Base-by-base conservation (phyloP, 441 rosid genomes). In the Croton setiger region DNA sequence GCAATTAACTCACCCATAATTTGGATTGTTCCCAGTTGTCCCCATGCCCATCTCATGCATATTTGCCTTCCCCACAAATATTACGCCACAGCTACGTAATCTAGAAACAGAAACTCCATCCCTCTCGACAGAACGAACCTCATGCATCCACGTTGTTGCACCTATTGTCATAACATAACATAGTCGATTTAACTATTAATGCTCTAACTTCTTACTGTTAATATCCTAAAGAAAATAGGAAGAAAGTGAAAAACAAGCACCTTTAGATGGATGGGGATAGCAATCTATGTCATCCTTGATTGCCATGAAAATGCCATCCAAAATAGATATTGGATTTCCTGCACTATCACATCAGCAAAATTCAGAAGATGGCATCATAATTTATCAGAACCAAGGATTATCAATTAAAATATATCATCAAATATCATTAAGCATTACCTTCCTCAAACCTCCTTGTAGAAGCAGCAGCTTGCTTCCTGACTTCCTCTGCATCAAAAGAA, bases 1-100 rank as follows among this genome's bases (percentile, higher is more conserved):
- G 68, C 54, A 66, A 74, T 49, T 68, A 71, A 63, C 84, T 85
- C 67, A 92, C 98, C 96, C 98, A 56, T 90, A 88, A 78, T 87
- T 90, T 21, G 96, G 80, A 85, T 90, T 92, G 79, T 90, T 88
- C 73, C 98, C 96, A 14, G 93, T 89, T 15, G 95, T 86, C 9
- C 98, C 98, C 96, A 92, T 84, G 79, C 98, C 93, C 67, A 88
- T 13, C 76, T 92, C 96, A 74, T 92, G 95, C 96, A 92, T 88
- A 82, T 92, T 92, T 60, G 96, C 89, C 90, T 92, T 92, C n/a
- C 98, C 98, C 27, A 89, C 67, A n/a, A 92, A 70, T 79, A 92
- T 77, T 53, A 86, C 96, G 65, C 98, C 98, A 69, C 98, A 92
- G 52, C 75, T 73, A 17, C 98, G 90, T 68, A 90, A 75, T 74